Evolutionary conservation across 1,139 yeast genomes (phyloP), one percentile per base, ranked within the genome.

Genomic region (Suhomyces choctaworum): DNA sequence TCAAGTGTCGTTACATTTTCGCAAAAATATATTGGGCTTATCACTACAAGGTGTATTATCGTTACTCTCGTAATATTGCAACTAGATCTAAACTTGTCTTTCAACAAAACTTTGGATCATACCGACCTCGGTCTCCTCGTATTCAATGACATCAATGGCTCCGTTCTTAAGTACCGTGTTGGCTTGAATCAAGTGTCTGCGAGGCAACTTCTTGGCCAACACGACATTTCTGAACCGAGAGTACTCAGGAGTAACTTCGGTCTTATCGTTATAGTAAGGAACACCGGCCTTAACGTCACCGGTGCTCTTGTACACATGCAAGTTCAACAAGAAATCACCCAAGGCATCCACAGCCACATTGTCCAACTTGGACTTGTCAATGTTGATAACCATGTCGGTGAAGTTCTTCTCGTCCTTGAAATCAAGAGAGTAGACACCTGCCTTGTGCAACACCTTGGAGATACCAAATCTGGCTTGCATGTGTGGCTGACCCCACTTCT

Each of bases 401-500:
- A 50, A 79, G 38, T 69, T 69, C 17, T 64, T 69, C n/a, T 63
- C 63, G 31, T 67, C 59, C n/a, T 70, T 54, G 50, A 70, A 68
- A 36, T 69, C 68, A 41, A 87, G 62, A 35, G 70, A 67, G 32
- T 76, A 80, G 20, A 82, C 78, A 14, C 84, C 82, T 4, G 94
- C 89, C 36, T 79, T 70, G 51, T 83, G 65, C 54, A 86, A 80
- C 20, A 82, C 75, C 64, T 84, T 85, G 71, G 86, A 72, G 48
- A 88, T 87, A 24, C 92, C 86, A 60, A 76, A 88, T 55, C 96
- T 72, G 5, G 95, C 96, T 66, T 87, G 95, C 89, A 87, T 86
- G 57, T 88, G 96, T n/a, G 96, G 81, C 64, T 88, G 96, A 22
- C 96, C 96, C 96, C 96, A 88, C 60, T 86, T 86, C 42, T 70